phyloP scores from a whole-genome alignment of 192 early-diverging fungal species.

The Spinellus fusiger region DNA sequence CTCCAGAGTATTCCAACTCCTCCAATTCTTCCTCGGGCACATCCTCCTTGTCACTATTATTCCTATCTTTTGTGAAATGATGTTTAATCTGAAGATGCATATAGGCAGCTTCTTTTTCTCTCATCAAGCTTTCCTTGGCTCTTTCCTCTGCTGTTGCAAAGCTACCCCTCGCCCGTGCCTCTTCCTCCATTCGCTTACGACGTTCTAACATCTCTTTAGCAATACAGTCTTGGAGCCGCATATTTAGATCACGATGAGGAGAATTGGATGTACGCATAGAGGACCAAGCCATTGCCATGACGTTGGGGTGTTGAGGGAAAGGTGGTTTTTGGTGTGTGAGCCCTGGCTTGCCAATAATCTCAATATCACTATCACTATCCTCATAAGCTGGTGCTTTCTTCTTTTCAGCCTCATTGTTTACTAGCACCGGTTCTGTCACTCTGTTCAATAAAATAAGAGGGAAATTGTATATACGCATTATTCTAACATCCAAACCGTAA shows the following conservation, averaged over 20 bases:
- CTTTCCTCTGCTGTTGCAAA: conserved; percentile 10
- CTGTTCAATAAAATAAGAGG: neutral
- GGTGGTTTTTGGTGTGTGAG: neutral
- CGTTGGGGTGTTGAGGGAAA: neutral
- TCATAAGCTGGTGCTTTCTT: neutral
- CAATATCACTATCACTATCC: conserved; percentile 24
- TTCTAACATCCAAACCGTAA: neutral
- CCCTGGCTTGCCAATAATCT: conserved; percentile 17
- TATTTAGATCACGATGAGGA: conserved; percentile 12
- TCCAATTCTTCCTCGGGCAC: neutral
- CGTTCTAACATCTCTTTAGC: conserved; percentile 9
- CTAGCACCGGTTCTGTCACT: neutral
- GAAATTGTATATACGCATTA: neutral
- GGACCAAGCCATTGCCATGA: neutral
- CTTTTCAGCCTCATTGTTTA: neutral
- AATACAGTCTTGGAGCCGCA: conserved; percentile 9
- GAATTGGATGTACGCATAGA: neutral
- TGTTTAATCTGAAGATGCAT: conserved; percentile 9
- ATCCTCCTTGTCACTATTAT: neutral
- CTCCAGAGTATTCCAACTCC: neutral
- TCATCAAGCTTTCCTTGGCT: conserved; percentile 5
- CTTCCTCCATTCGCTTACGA: conserved; percentile 16
- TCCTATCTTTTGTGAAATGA: neutral
- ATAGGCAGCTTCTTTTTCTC: conserved; percentile 10
- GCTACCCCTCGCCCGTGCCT: neutral